Conservation (phyloP, 225 moss, liverwort and hornwort genomes). For the Sphagnum contortum region DNA sequence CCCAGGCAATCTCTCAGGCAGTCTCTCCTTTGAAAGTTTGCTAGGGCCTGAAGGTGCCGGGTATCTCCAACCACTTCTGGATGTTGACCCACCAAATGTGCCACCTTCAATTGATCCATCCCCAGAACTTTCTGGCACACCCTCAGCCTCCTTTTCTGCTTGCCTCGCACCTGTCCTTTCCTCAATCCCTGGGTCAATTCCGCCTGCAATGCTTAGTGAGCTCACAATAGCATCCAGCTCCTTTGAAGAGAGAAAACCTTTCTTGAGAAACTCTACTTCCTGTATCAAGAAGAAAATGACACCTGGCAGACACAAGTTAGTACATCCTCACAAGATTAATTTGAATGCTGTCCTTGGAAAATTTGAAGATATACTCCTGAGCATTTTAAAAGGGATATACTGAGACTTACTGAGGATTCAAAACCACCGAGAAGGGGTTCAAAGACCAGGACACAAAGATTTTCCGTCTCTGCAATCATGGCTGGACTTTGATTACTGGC, state of each 20-base stretch:
- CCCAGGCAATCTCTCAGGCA: constrained; percentile 3
- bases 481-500: constrained; percentile 8
- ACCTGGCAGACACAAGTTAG: not conserved
- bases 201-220: constrained; percentile 57
- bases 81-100: constrained; percentile 34
- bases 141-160: constrained; percentile 22
- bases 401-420: constrained; percentile 34
- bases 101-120: constrained; percentile 22
- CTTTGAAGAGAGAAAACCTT: constrained; percentile 41
- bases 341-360: not conserved
- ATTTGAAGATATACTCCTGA: no score
- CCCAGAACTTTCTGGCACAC: constrained; percentile 22
- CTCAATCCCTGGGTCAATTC: constrained; percentile 38
- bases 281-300: constrained; percentile 10
- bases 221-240: constrained; percentile 72
- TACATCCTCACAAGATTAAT: not conserved
- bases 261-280: constrained; percentile 75
- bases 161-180: constrained; percentile 18
- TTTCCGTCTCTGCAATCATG: constrained; percentile 15
- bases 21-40: constrained; percentile 32
- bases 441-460: constrained; percentile 46
- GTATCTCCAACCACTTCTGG: constrained; percentile 46
- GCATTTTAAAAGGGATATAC: no score
- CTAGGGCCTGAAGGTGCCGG: constrained; percentile 23
- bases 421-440: constrained; percentile 63